Evolutionary conservation across 257 asterid species (phyloP).

Genomic region (Forsythia viridissima): DNA sequence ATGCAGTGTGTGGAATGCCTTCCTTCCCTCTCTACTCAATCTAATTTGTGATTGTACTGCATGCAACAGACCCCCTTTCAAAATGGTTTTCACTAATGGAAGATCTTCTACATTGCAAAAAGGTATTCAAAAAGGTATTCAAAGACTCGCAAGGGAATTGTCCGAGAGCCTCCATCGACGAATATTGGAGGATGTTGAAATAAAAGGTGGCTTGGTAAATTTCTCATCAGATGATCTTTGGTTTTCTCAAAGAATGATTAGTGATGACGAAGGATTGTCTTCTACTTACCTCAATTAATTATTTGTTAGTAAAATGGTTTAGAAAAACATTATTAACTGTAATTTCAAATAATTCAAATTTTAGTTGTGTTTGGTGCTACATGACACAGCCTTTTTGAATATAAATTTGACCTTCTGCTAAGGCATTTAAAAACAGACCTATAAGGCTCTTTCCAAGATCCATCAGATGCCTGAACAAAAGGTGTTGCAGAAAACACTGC

Average conservation of each 20-base stretch:
- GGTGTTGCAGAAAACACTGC: slow-evolving; percentile 57
- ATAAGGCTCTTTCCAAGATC: slow-evolving; percentile 85
- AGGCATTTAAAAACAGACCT: slow-evolving; percentile 50
- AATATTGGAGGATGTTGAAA: neutral
- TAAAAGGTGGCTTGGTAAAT: neutral
- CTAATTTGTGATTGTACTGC: slow-evolving; percentile 10
- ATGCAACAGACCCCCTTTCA: slow-evolving; percentile 8
- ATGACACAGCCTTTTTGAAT: neutral
- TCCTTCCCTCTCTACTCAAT: neutral
- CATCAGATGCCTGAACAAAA: slow-evolving; percentile 73
- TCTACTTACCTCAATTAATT: neutral
- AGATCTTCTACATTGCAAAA: neutral
- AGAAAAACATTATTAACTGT: neutral
- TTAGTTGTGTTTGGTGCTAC: neutral
- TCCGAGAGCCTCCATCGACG: neutral
- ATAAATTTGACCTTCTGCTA: slow-evolving; percentile 9
- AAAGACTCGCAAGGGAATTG: slow-evolving; percentile 12
- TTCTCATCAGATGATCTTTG: neutral
- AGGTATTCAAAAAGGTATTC: neutral
- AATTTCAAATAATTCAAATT: neutral
- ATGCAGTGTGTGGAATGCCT: neutral
- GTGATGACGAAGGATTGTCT: neutral
- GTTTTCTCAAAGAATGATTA: neutral
- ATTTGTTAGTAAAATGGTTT: neutral
- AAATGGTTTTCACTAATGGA: neutral